A percentile compares a stretch with the other conserved stretches of the same genome.
phyloP scores from a whole-genome alignment of 1,139 yeast species.

The Magnusiomyces fungicola region DNA sequence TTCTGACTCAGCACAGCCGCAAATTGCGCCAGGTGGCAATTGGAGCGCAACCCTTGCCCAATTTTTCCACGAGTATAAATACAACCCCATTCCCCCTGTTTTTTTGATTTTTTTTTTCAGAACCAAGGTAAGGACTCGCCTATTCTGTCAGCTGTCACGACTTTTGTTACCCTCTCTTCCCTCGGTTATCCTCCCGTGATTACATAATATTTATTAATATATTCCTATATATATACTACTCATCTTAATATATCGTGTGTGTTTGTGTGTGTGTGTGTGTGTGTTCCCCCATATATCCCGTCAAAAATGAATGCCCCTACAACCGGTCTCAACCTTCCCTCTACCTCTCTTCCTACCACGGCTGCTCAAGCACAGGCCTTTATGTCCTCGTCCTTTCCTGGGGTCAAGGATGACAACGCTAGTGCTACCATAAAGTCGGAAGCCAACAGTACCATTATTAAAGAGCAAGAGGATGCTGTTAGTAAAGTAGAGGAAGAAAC shows the following conservation, averaged over 20 bases:
- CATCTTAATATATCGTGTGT: no score
- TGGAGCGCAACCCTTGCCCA: conserved; percentile 7
- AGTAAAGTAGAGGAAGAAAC: conserved; percentile 24
- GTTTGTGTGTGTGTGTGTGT: no score
- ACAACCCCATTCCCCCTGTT: not conserved
- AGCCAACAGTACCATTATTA: conserved; percentile 19
- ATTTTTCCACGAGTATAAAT: not conserved
- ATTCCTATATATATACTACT: no score
- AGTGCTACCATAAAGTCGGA: conserved; percentile 8
- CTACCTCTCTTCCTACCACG: conserved; percentile 67
- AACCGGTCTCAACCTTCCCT: conserved; percentile 19
- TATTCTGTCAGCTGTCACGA: not conserved
- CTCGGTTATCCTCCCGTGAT: no score
- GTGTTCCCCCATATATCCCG: no score
- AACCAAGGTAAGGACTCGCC: not conserved
- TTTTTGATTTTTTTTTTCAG: not conserved
- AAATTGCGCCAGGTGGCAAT: no score
- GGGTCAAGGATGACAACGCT: conserved; percentile 13
- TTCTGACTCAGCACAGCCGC: no score
- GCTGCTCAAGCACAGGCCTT: conserved; percentile 78
- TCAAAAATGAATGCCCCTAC: conserved; percentile 1
- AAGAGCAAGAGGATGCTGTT: conserved; percentile 25
- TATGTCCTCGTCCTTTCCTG: conserved; percentile 52
- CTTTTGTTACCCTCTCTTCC: no score
- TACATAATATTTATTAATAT: no score